Evolutionary conservation across 2,329 filamentous ascomycete species (phyloP).

Genomic region (Penicillium sp.): DNA sequence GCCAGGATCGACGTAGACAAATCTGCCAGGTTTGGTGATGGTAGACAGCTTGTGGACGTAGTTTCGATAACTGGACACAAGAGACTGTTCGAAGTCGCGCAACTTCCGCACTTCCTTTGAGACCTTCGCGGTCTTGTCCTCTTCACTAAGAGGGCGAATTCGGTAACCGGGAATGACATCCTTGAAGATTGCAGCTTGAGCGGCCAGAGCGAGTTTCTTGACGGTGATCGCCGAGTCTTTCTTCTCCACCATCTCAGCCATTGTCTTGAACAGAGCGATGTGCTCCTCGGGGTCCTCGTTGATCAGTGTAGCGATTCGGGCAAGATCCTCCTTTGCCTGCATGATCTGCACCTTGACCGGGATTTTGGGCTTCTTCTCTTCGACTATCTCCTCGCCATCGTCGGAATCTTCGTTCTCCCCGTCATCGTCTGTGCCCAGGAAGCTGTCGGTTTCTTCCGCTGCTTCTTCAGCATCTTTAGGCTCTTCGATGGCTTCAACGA

Average conservation of each 20-base stretch:
- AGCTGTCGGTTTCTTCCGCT: slow-evolving; percentile 60
- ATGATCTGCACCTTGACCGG: slow-evolving; percentile 76
- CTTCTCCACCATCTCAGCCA: slow-evolving; percentile 69
- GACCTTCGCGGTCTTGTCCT: slow-evolving; percentile 72
- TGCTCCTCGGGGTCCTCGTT: slow-evolving; percentile 95
- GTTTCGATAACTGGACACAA: slow-evolving; percentile 78
- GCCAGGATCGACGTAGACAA: slow-evolving; percentile 32
- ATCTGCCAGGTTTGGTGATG: slow-evolving; percentile 59
- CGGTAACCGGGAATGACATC: slow-evolving; percentile 95
- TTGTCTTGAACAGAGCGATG: slow-evolving; percentile 70
- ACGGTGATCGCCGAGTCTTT: slow-evolving; percentile 63
- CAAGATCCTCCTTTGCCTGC: slow-evolving; percentile 87
- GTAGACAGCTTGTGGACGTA: slow-evolving; percentile 75
- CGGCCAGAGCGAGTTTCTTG: slow-evolving; percentile 80
- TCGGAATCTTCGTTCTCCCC: slow-evolving; percentile 51
- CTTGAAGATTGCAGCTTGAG: slow-evolving; percentile 88
- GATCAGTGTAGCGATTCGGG: slow-evolving; percentile 73
- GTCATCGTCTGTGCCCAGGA: slow-evolving; percentile 61
- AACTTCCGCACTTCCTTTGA: slow-evolving; percentile 88
- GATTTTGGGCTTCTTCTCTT: slow-evolving; percentile 59
- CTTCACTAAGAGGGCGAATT: slow-evolving; percentile 77
- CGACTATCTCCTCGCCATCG: slow-evolving; percentile 50
- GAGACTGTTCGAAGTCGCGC: slow-evolving; percentile 79
- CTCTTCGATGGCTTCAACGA: slow-evolving; percentile 60
- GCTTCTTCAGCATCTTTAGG: slow-evolving; percentile 47